Percentiles rank a stretch among this genome's conserved stretches.
These are phyloP conservation scores for Coprinellus aureogranulatus DNA, from an alignment of 768 basidiomycete genomes.

Conservation along the genomic window DNA sequence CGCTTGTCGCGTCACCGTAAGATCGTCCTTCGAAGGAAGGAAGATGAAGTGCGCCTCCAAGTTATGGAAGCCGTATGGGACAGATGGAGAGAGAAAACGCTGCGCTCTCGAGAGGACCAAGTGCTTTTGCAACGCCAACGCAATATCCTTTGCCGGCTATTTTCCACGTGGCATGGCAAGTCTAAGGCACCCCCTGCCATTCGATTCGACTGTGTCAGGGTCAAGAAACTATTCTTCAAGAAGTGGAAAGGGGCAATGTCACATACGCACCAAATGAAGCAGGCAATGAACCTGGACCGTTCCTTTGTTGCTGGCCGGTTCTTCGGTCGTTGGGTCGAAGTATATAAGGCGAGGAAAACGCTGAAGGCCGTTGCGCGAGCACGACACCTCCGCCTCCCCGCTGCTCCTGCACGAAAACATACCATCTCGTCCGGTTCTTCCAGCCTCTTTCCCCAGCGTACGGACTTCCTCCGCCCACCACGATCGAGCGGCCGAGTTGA, in stretches of 20 bases:
- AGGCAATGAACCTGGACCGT: conserved; percentile 62
- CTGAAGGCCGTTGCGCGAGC: conserved; percentile 86
- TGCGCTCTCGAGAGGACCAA: conserved; percentile 66
- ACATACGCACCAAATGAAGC: conserved; percentile 59
- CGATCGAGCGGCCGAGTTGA: conserved; percentile 53
- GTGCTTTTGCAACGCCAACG: conserved; percentile 58
- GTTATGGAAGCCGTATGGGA: conserved; percentile 65
- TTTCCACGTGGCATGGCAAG: conserved; percentile 71
- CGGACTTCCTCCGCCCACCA: conserved; percentile 4
- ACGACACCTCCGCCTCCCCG: conserved; percentile 73
- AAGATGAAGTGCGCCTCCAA: conserved; percentile 57
- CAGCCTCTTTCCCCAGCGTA: conserved; percentile 9
- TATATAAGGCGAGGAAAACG: conserved; percentile 65
- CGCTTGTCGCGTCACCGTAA: conserved; percentile 63
- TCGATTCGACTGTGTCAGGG: conserved; percentile 62
- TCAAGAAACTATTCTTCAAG: conserved; percentile 61
- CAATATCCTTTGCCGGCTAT: conserved; percentile 63
- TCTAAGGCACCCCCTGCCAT: conserved; percentile 80
- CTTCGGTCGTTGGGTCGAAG: conserved; percentile 67
- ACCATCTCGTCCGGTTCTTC: neutral
- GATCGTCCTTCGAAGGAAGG: conserved; percentile 54
- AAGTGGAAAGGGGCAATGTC: conserved; percentile 73
- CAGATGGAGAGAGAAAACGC: conserved; percentile 68
- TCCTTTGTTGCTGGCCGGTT: conserved; percentile 36
- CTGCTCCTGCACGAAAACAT: conserved; percentile 26